Conservation (phyloP, 2,329 filamentous ascomycete species). For the Talaromyces islandicus region DNA sequence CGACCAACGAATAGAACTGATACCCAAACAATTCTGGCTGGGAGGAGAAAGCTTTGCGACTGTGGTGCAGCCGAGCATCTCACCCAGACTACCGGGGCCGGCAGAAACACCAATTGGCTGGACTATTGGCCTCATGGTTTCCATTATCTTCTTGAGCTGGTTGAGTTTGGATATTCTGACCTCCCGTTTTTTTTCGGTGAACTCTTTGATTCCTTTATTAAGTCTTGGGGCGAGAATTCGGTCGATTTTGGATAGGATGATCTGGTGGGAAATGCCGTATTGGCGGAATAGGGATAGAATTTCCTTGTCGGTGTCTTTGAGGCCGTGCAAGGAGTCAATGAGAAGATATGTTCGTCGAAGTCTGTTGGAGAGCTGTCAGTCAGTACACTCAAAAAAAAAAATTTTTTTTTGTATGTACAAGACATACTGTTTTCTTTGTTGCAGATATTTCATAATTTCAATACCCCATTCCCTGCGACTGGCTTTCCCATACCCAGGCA, state of each 20-base stretch:
- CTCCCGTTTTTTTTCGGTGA: slow-evolving; percentile 13
- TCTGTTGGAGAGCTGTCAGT: slow-evolving; percentile 22
- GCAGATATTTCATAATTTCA: slow-evolving; percentile 64
- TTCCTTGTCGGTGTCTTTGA: slow-evolving; percentile 55
- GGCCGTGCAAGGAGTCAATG: slow-evolving; percentile 57
- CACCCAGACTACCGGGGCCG: slow-evolving; percentile 45
- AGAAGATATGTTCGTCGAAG: slow-evolving; percentile 59
- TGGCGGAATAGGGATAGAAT: slow-evolving; percentile 52
- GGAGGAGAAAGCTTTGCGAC: slow-evolving; percentile 23
- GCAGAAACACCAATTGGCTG: slow-evolving; percentile 30
- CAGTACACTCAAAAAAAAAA: background rate
- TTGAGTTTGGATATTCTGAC: slow-evolving; percentile 22
- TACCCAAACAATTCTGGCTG: slow-evolving; percentile 39
- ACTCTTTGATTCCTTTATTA: slow-evolving; percentile 19
- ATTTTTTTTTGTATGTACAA: background rate
- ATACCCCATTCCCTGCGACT: slow-evolving; percentile 57
- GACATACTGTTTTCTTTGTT: slow-evolving; percentile 52
- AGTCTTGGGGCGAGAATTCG: slow-evolving; percentile 41
- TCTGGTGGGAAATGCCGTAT: slow-evolving; percentile 56
- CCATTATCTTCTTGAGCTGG: slow-evolving; percentile 34
- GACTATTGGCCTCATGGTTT: slow-evolving; percentile 34
- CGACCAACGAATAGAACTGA: slow-evolving; percentile 59
- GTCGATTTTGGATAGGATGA: slow-evolving; percentile 63
- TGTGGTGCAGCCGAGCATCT: slow-evolving; percentile 53
- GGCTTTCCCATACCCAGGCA: slow-evolving; percentile 64